Percentiles rank a stretch among this genome's conserved stretches.
phyloP scores from a whole-genome alignment of 768 basidiomycete species.

The Hypholoma sublateritium region DNA sequence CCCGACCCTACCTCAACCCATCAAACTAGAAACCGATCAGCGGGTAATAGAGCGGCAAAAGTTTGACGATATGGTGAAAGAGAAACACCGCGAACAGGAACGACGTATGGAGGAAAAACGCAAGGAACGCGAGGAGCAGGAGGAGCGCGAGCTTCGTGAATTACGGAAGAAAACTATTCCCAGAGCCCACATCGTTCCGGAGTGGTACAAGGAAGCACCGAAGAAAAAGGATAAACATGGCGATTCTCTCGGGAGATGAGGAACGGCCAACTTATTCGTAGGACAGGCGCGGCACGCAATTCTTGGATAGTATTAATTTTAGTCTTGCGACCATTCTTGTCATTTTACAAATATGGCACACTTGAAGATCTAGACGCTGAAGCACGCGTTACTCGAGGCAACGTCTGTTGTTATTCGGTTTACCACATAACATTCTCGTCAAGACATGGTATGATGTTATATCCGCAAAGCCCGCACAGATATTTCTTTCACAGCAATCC shows the following conservation, averaged over 20 bases:
- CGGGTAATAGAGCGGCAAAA: conserved; percentile 60
- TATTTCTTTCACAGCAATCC: conserved; percentile 10
- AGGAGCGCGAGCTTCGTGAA: conserved; percentile 62
- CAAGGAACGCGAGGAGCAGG: conserved; percentile 48
- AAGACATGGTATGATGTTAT: conserved; percentile 4
- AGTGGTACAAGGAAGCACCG: conserved; percentile 74
- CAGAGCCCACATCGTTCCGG: conserved; percentile 70
- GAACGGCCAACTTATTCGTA: not conserved
- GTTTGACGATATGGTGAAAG: conserved; percentile 59
- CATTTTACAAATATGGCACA: conserved; percentile 1
- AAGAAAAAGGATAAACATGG: conserved; percentile 40
- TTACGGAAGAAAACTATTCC: conserved; percentile 63
- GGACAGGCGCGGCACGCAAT: not conserved
- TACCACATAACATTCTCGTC: not conserved
- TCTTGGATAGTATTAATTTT: conserved; percentile 12
- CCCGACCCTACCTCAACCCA: conserved; percentile 47
- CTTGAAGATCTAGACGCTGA: conserved; percentile 3
- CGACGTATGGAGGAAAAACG: conserved; percentile 45
- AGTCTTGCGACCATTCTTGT: conserved; percentile 5
- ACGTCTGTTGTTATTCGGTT: not conserved
- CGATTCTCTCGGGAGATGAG: conserved; percentile 8
- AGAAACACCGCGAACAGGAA: conserved; percentile 55
- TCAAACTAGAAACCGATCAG: conserved; percentile 51
- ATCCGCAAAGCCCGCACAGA: conserved; percentile 20
- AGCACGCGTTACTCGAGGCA: not conserved